Evolutionary conservation across 1,284 basidiomycete species (phyloP).

Genomic region (Thecaphora thlaspeos): DNA sequence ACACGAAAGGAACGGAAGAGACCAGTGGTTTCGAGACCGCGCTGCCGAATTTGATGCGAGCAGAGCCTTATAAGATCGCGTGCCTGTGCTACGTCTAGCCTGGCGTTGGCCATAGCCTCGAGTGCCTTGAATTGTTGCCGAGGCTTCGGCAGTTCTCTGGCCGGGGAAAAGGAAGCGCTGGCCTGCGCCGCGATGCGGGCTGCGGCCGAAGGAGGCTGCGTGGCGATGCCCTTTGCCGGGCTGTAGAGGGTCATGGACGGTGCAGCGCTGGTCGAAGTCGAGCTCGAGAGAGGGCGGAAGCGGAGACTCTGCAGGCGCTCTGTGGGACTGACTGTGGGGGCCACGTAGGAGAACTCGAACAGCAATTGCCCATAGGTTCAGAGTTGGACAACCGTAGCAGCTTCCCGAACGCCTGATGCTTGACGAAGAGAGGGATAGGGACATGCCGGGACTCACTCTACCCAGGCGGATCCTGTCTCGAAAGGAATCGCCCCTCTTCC

Average conservation of each 20-base stretch:
- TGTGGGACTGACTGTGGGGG: neutral
- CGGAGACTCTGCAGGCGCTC: conserved; percentile 22
- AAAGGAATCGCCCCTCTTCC: neutral
- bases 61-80: conserved; percentile 30
- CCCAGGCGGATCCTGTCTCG: neutral
- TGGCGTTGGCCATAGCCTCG: conserved; percentile 30
- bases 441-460: neutral
- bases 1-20: conserved; percentile 45
- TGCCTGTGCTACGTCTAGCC: conserved; percentile 15
- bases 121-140: conserved; percentile 19
- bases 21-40: conserved; percentile 43
- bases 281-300: conserved; percentile 25
- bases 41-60: conserved; percentile 25
- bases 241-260: neutral
- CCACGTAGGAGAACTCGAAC: too few species aligned
- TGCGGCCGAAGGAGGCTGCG: conserved; percentile 8
- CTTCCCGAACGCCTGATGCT: too few species aligned
- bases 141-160: conserved; percentile 6
- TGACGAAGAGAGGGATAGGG: neutral
- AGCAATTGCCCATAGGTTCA: too few species aligned
- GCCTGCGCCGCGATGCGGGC: conserved; percentile 23
- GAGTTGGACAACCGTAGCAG: too few species aligned
- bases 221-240: neutral
- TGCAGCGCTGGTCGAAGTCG: conserved; percentile 20
- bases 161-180: conserved; percentile 18